phyloP scores from a whole-genome alignment of 176 grass and related monocot species.

The Ensete glaucum region DNA sequence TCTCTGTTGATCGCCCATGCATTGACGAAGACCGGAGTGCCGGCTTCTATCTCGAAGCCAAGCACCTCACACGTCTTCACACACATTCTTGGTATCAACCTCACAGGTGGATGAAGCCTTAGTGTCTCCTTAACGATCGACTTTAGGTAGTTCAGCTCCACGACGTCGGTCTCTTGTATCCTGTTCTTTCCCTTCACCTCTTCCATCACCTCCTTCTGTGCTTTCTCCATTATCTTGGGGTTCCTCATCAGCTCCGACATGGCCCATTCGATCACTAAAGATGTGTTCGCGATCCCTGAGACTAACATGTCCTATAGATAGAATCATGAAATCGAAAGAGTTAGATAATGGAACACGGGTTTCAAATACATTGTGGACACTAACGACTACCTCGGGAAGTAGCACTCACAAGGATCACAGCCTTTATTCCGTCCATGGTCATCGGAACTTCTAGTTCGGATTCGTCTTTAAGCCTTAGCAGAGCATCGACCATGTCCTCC shows the following conservation, averaged over 20 bases:
- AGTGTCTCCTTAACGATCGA: not conserved
- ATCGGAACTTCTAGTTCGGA: conserved; percentile 29
- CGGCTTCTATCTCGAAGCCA: not conserved
- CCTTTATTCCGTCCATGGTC: conserved; percentile 33
- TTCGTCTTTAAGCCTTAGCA: conserved; percentile 38
- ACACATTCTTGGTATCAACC: not conserved
- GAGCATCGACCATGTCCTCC: conserved; percentile 35
- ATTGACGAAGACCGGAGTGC: not conserved
- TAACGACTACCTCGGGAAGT: conserved; percentile 12
- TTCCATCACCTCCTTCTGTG: not conserved
- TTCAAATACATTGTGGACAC: not conserved
- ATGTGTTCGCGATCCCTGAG: not conserved
- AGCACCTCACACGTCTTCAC: not conserved
- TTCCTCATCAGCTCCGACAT: conserved; percentile 2
- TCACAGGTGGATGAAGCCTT: not conserved
- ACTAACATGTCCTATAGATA: not conserved
- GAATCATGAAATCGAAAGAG: too few species aligned
- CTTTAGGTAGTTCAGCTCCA: not conserved
- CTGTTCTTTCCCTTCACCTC: not conserved
- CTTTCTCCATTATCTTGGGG: not conserved
- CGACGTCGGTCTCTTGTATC: not conserved
- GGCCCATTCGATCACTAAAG: not conserved
- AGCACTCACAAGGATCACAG: conserved; percentile 34
- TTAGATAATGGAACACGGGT: too few species aligned
- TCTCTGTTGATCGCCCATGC: not conserved